Conservation (phyloP, 768 basidiomycete species). For the Symmetrospora coprosmae region DNA sequence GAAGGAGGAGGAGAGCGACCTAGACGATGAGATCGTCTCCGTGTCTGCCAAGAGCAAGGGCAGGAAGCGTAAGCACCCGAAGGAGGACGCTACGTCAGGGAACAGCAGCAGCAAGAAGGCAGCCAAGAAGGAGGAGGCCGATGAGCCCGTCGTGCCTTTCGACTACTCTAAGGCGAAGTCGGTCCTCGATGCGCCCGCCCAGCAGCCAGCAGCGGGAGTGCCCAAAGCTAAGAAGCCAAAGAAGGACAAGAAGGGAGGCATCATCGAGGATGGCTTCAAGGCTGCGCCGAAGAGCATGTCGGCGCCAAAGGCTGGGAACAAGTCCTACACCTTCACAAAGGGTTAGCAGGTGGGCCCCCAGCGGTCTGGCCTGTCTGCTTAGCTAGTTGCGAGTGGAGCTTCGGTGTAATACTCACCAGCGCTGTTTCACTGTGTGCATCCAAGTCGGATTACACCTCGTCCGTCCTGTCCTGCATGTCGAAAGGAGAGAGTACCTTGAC, state of each 20-base stretch:
- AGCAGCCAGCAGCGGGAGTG: not conserved
- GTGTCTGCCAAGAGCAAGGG: not conserved
- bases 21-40: not conserved
- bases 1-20: not conserved
- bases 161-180: slow-evolving; percentile 15
- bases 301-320: slow-evolving; percentile 14
- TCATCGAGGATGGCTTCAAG: slow-evolving; percentile 1
- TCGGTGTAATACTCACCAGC: no score
- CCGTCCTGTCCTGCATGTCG: no score
- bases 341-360: not conserved
- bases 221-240: slow-evolving; percentile 3
- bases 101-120: not conserved
- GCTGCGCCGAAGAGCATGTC: slow-evolving; percentile 3
- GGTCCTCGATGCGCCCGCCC: not conserved
- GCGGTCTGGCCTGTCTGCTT: no score
- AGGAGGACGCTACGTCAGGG: not conserved
- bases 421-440: no score
- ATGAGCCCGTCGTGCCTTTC: slow-evolving; percentile 1
- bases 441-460: no score
- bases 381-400: no score
- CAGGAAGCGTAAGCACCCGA: slow-evolving; percentile 5
- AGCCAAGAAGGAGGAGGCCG: not conserved
- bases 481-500: no score
- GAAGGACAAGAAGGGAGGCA: not conserved
- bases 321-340: slow-evolving; percentile 2